These are phyloP conservation scores for Naganishia vaughanmartiniae DNA, from an alignment of 768 basidiomycete genomes.

Conservation along the genomic window DNA sequence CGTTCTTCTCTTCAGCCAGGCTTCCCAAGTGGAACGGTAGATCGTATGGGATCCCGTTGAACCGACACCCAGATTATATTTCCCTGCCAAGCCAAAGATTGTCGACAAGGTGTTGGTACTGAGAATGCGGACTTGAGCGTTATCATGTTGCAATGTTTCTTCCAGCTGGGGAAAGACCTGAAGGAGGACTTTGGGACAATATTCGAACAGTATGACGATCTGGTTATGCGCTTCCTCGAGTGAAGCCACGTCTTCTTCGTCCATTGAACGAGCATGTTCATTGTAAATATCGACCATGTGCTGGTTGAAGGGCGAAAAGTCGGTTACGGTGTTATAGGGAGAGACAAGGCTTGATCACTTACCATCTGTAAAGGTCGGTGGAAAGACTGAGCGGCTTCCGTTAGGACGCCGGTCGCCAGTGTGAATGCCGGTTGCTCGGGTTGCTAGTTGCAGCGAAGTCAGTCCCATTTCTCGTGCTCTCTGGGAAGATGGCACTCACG, in stretches of 20 bases:
- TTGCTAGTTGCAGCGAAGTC: conserved; percentile 5
- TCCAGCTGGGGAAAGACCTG: conserved; percentile 92
- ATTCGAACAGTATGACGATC: conserved; percentile 73
- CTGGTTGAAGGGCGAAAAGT: conserved; percentile 34
- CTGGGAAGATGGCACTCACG: conserved; percentile 27
- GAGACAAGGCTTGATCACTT: neutral
- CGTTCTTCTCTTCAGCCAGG: conserved; percentile 74
- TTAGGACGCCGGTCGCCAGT: conserved; percentile 24
- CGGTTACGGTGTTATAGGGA: neutral
- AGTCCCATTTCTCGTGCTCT: neutral
- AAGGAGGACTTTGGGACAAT: conserved; percentile 75
- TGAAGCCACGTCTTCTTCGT: conserved; percentile 39
- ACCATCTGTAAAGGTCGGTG: conserved; percentile 53
- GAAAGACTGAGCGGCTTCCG: conserved; percentile 24
- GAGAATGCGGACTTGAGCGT: conserved; percentile 67
- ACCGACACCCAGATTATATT: conserved; percentile 8
- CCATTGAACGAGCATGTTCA: conserved; percentile 50
- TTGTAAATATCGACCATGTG: conserved; percentile 84
- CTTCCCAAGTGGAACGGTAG: conserved; percentile 65
- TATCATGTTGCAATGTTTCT: conserved; percentile 78
- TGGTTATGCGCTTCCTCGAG: conserved; percentile 71
- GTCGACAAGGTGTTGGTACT: conserved; percentile 84
- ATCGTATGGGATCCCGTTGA: conserved; percentile 16
- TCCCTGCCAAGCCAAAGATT: conserved; percentile 63
- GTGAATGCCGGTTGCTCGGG: conserved; percentile 27